Percentiles rank a stretch among this genome's conserved stretches.
These are phyloP conservation scores for Xerocomellus chrysenteron DNA, from an alignment of 768 basidiomycete species.

Conservation along the genomic window DNA sequence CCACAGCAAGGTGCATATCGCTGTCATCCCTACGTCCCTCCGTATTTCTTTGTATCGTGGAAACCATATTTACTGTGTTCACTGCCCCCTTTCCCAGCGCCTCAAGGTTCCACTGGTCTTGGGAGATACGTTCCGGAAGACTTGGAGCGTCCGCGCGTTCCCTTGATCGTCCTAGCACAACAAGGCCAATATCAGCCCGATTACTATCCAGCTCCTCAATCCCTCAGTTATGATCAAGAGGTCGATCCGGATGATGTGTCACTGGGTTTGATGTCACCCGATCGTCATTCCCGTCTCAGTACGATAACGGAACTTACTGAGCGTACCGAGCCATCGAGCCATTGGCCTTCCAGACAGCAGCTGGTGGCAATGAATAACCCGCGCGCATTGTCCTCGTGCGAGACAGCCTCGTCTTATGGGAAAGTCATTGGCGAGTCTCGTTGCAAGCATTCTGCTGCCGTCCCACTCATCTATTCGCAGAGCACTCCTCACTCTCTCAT, in stretches of 20 bases:
- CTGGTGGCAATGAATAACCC: constrained; percentile 40
- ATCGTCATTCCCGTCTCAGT: constrained; percentile 44
- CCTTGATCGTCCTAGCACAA: constrained; percentile 61
- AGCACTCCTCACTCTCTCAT: constrained; percentile 8
- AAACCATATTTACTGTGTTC: constrained; percentile 22
- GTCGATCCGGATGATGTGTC: constrained; percentile 30
- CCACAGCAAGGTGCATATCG: constrained; percentile 61
- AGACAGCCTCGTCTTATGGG: constrained; percentile 60
- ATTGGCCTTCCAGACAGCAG: constrained; percentile 45
- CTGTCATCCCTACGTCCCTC: constrained; percentile 29
- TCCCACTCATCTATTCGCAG: constrained; percentile 18
- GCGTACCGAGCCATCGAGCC: constrained; percentile 55
- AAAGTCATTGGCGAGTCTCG: constrained; percentile 52
- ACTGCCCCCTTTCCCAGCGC: constrained; percentile 20
- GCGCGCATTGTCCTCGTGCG: constrained; percentile 35
- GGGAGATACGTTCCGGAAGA: constrained; percentile 27
- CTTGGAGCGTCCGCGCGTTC: constrained; percentile 47
- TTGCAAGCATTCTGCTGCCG: not conserved
- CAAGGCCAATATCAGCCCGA: constrained; percentile 42
- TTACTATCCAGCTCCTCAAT: constrained; percentile 26
- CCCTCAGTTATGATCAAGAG: constrained; percentile 23
- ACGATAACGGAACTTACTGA: constrained; percentile 72
- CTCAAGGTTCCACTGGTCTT: constrained; percentile 16
- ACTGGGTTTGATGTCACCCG: constrained; percentile 33
- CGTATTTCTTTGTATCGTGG: constrained; percentile 11